Base-by-base conservation (phyloP, 352 stramenopile species). In the Pythium apleroticum region DNA sequence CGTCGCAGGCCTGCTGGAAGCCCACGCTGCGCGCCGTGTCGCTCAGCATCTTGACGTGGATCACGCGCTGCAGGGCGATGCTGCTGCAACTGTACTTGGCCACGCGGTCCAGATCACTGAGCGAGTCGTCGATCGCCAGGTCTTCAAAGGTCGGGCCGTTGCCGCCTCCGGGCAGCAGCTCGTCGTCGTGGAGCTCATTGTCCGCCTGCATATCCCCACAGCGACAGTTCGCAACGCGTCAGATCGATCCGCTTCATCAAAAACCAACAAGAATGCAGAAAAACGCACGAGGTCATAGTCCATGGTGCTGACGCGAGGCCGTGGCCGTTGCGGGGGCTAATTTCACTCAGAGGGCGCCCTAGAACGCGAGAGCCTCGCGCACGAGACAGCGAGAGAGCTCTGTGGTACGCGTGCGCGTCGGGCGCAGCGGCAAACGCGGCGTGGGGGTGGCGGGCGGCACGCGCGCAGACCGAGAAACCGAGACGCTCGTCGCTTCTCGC, bases 61-160 rank as follows among this genome's bases (percentile, higher is more conserved):
- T 98, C 9, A 99, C 86, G 58, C 97, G 87, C 77, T 99, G 97
- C 39, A 99, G 70, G 10, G 96, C 96, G 72, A 99, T 99, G 68
- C 88, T 93, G 70, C 89, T 98, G 74, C 87, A 96, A 56, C 90
- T 89, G 75, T 99, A 99, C 64, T 97, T 93, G 54, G 96, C 91
- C 25, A 99, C 86, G 37, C 97, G 88, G 65, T 98, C 86, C 33
- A 99, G 73, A 60, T 98, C 84, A 62, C 86, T 97, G 27, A 99
- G 77, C 46, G 97, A 97, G 77, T 99, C 97, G 80, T 99, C 96
- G 68, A 99, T 98, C 7, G 97, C 97, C 43, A 99, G 80, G 77
- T 99, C 97, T 78, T 99, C 96, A 74, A 99, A 99, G n/a, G 93
- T 98, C 22, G 93, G 90, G 28, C 84, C 84, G 45, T 71, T 78